Base-by-base conservation (phyloP, 1,284 basidiomycete species). In the Testicularia cyperi region DNA sequence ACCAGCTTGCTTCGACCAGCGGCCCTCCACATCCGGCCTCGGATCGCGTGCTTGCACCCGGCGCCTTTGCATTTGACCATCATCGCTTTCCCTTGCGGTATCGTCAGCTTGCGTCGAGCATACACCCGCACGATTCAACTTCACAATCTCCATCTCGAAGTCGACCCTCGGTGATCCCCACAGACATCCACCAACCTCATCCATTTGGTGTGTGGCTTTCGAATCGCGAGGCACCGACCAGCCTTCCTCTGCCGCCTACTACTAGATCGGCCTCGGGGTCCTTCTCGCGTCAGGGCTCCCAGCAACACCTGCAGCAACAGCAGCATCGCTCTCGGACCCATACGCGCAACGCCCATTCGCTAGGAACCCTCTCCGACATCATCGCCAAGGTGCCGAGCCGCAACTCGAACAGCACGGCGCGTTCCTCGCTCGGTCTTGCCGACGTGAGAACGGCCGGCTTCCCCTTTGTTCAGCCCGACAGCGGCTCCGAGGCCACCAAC, bases 401-500 rank as follows among this genome's bases (percentile, higher is more conserved):
- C 10, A 22, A 30, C 29, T 30, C 31, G 8, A 38, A 6, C 44
- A 26, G 12, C 16, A 37, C 34, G 20, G 38, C 40, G 36, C 42
- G 51, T 35, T 32, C 38, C 26, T 46, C 51, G 51, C 46, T 61
- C 42, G 57, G 46, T 27, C 46, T 37, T 51, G 45, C 51, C 42
- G 41, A 54, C 34, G 51, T 61, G 19, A 44, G 57, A 19, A 33
- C 51, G 25, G 39, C 46, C 27, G 57, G 57, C n/a, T 61, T 61
- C 14, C 57, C 57, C 22, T 61, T 61, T 36, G 51, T 61, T 43
- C 54, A 54, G 57, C 51, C 57, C 20, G 57, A 61, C 13, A 61
- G 51, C 38, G 57, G 36, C 7, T 54, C 57, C 27, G 57, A 61
- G 23, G 32, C 35, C 13, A 36, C 51, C 2, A 34, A 38, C 21